A percentile compares a stretch with the other conserved stretches of the same genome.
Evolutionary conservation across 2,329 filamentous ascomycete species (phyloP).

Genomic region (Trichoderma arundinaceum): DNA sequence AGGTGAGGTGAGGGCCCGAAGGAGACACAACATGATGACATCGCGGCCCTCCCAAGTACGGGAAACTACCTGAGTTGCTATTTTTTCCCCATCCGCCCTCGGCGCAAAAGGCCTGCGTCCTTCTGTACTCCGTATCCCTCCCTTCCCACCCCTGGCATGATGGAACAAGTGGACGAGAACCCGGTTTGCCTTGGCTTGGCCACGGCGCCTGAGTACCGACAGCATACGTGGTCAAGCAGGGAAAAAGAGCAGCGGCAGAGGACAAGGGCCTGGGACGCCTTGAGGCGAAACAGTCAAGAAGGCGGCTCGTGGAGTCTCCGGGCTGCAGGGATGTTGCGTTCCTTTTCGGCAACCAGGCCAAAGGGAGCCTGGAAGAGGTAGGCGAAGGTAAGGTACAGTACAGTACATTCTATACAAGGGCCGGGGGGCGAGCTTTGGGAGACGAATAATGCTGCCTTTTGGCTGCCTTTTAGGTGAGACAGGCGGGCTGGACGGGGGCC

Average conservation of each 20-base stretch:
- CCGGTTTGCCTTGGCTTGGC: neutral
- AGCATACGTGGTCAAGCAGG: slow-evolving; percentile 20
- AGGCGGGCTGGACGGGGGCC: neutral
- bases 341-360: too few species aligned
- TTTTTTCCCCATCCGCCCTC: neutral
- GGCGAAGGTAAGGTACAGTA: too few species aligned
- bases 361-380: too few species aligned
- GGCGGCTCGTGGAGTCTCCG: neutral
- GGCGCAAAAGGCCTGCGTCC: neutral
- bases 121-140: neutral
- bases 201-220: neutral
- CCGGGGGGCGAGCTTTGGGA: too few species aligned
- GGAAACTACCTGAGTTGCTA: neutral
- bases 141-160: neutral
- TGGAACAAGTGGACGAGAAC: neutral
- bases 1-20: neutral
- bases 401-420: neutral
- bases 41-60: neutral
- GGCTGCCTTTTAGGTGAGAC: slow-evolving; percentile 1
- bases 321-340: neutral
- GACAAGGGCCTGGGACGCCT: neutral
- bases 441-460: neutral
- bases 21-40: slow-evolving; percentile 29
- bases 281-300: neutral
- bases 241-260: neutral